Conservation (phyloP, 805 yeast species). For the Wickerhamomyces ciferrii region DNA sequence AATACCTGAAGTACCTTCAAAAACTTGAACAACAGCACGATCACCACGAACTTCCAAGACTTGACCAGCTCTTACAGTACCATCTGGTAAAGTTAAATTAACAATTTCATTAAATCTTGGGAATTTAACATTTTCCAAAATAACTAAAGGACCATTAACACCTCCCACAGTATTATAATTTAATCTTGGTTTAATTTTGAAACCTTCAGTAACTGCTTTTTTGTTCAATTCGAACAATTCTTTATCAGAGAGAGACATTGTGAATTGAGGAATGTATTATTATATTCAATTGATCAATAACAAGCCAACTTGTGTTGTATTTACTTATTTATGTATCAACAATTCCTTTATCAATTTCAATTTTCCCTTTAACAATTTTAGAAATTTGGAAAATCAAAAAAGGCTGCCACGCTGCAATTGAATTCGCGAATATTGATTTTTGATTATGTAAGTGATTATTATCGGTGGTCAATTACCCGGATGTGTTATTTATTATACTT, state of each 20-base stretch:
- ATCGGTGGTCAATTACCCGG: too few species aligned
- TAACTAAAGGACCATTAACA: constrained; percentile 97
- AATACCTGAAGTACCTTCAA: constrained; percentile 98
- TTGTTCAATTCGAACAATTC: constrained; percentile 70
- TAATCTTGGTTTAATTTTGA: constrained; percentile 84
- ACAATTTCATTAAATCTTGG: constrained; percentile 96
- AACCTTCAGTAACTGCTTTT: constrained; percentile 87
- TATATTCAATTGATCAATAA: too few species aligned
- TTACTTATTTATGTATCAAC: too few species aligned
- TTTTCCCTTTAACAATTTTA: background rate
- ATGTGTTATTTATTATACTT: too few species aligned
- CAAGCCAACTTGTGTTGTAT: too few species aligned
- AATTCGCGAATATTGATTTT: background rate
- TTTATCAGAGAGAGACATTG: constrained; percentile 27
- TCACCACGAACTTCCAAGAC: constrained; percentile 97
- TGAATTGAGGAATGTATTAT: too few species aligned
- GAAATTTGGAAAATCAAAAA: background rate
- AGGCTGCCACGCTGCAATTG: background rate
- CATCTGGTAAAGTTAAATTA: constrained; percentile 94
- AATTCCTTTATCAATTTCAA: background rate
- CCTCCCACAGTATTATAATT: constrained; percentile 97
- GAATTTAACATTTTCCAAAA: constrained; percentile 77
- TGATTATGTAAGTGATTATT: too few species aligned
- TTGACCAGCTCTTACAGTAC: constrained; percentile 92
- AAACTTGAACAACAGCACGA: constrained; percentile 97